These are phyloP conservation scores for Trichocladium antarcticum DNA, from an alignment of 495 filamentous ascomycete species.

Conservation along the genomic window DNA sequence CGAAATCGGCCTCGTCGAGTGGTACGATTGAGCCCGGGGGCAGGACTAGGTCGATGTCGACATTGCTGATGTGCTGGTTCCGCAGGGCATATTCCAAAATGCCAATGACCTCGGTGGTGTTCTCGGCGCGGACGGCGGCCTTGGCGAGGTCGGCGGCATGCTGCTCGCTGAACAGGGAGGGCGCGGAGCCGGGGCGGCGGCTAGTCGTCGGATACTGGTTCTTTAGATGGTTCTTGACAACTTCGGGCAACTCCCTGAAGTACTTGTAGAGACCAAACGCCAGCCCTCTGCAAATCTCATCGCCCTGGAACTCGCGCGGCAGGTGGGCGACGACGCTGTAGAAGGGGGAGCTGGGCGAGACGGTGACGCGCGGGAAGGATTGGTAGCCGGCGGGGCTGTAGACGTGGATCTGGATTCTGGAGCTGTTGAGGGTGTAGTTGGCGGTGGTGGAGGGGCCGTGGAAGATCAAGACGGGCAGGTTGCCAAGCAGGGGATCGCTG, in stretches of 20 bases:
- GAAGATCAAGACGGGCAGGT: slow-evolving; percentile 67
- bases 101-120: slow-evolving; percentile 56
- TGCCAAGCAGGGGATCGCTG: slow-evolving; percentile 63
- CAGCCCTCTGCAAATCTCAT: slow-evolving; percentile 77
- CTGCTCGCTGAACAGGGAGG: slow-evolving; percentile 72
- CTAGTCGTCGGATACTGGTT: slow-evolving; percentile 36
- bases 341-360: slow-evolving; percentile 89
- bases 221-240: slow-evolving; percentile 53
- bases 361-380: slow-evolving; percentile 77
- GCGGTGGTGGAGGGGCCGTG: slow-evolving; percentile 74
- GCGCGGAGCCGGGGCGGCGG: slow-evolving; percentile 47
- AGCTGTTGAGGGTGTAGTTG: slow-evolving; percentile 76
- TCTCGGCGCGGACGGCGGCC: slow-evolving; percentile 67
- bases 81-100: slow-evolving; percentile 61
- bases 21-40: slow-evolving; percentile 61
- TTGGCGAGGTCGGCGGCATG: slow-evolving; percentile 86
- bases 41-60: slow-evolving; percentile 81
- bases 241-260: slow-evolving; percentile 72
- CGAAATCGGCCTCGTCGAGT: slow-evolving; percentile 39
- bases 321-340: slow-evolving; percentile 85
- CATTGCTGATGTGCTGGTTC: slow-evolving; percentile 65
- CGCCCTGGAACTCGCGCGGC: slow-evolving; percentile 86
- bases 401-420: slow-evolving; percentile 84
- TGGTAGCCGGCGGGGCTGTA: slow-evolving; percentile 79
- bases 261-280: slow-evolving; percentile 90